These are phyloP conservation scores for Lichtheimia hyalospora DNA, from an alignment of 371 early-diverging fungal species.

Conservation along the genomic window DNA sequence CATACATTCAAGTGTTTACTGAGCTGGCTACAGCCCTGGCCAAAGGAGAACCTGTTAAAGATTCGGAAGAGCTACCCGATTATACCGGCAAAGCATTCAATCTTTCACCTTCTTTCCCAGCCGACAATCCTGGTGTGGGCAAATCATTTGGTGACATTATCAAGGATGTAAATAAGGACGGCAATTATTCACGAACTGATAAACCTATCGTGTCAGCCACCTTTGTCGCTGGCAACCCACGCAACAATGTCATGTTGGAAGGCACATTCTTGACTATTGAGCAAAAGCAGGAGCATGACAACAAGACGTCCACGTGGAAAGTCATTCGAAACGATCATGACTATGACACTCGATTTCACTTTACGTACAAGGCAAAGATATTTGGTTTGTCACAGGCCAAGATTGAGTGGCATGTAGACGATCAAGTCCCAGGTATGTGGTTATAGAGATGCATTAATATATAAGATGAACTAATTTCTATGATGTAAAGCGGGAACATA, in stretches of 20 bases:
- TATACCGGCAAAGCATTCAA: constrained; percentile 29
- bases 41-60: constrained; percentile 16
- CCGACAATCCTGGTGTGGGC: too few relatives aligned
- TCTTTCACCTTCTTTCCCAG: background rate
- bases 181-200: too few relatives aligned
- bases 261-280: constrained; percentile 57
- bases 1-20: constrained; percentile 52
- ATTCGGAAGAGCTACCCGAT: constrained; percentile 29
- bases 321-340: constrained; percentile 42
- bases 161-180: background rate
- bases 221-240: constrained; percentile 63
- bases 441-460: constrained; percentile 9
- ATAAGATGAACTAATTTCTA: constrained; percentile 9
- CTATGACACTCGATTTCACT: constrained; percentile 46
- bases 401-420: constrained; percentile 37
- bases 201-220: constrained; percentile 27
- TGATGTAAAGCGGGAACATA: constrained; percentile 27
- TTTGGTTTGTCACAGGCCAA: constrained; percentile 37
- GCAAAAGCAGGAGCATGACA: constrained; percentile 14
- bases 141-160: background rate
- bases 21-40: constrained; percentile 50
- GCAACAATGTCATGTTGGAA: constrained; percentile 53
- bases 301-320: constrained; percentile 25
- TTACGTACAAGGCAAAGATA: constrained; percentile 25
- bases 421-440: background rate